A percentile compares a stretch with the other conserved stretches of the same genome.
Conservation (phyloP, 495 filamentous ascomycete genomes). For the Penicillium coffeae region DNA sequence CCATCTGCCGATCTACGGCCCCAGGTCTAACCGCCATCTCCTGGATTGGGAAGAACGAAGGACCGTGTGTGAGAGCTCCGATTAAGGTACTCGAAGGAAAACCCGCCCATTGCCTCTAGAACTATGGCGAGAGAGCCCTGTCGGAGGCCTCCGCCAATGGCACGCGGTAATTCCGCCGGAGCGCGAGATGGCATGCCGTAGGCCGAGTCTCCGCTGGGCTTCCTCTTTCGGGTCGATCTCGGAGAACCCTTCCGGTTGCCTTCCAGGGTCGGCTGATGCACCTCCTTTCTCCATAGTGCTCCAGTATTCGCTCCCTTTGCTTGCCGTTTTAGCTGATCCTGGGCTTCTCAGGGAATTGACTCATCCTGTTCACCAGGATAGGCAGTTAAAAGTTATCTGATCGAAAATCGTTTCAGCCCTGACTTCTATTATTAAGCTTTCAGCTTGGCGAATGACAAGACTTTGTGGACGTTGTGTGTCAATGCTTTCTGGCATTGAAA, state of each 20-base stretch:
- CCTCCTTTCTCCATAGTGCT: neutral
- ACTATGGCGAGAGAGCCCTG: too few relatives aligned
- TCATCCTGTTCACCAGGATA: neutral
- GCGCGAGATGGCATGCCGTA: conserved; percentile 12
- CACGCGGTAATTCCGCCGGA: neutral
- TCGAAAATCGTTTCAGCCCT: neutral
- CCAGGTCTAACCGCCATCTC: neutral
- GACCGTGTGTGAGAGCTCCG: too few relatives aligned
- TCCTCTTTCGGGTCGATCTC: conserved; percentile 31
- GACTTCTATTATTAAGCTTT: neutral
- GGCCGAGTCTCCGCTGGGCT: conserved; percentile 20
- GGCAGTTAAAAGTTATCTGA: neutral
- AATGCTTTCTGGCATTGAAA: too few relatives aligned
- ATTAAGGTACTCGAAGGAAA: too few relatives aligned
- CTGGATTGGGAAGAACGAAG: neutral
- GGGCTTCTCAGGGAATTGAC: too few relatives aligned
- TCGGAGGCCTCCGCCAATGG: conserved; percentile 14
- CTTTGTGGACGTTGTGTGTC: too few relatives aligned
- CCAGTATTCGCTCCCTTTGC: too few relatives aligned
- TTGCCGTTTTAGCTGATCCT: too few relatives aligned
- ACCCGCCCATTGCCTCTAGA: too few relatives aligned
- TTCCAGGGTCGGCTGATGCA: neutral
- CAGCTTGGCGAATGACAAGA: neutral
- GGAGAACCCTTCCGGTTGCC: conserved; percentile 13
- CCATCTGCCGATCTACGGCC: too few relatives aligned